Percentiles rank a stretch among this genome's conserved stretches.
phyloP scores from a whole-genome alignment of 2,329 filamentous ascomycete genomes.

The Didymella pomorum region DNA sequence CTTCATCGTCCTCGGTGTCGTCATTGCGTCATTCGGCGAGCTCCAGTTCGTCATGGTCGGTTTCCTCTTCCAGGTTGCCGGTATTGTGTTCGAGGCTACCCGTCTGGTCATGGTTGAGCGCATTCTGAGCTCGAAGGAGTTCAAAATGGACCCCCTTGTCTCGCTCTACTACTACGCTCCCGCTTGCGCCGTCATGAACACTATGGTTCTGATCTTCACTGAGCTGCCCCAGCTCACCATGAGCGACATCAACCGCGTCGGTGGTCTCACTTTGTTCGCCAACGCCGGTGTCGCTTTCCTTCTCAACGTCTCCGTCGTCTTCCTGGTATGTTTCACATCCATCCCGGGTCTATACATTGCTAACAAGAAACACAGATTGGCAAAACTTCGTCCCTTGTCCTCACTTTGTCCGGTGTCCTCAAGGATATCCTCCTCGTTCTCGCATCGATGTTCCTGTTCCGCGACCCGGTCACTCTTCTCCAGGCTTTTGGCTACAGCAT shows the following conservation, averaged over 20 bases:
- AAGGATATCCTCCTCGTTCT: slow-evolving; percentile 86
- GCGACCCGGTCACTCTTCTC: slow-evolving; percentile 74
- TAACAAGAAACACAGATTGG: slow-evolving; percentile 68
- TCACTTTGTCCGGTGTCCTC: slow-evolving; percentile 86
- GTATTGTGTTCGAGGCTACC: slow-evolving; percentile 82
- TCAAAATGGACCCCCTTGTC: slow-evolving; percentile 91
- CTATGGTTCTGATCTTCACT: slow-evolving; percentile 73
- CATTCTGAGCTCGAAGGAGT: slow-evolving; percentile 80
- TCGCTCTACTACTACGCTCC: slow-evolving; percentile 92
- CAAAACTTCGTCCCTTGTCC: slow-evolving; percentile 84
- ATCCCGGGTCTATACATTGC: slow-evolving; percentile 18
- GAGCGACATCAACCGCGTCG: slow-evolving; percentile 76
- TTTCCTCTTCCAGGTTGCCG: slow-evolving; percentile 79
- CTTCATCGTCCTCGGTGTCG: slow-evolving; percentile 90
- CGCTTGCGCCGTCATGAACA: slow-evolving; percentile 83
- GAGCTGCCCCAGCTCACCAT: slow-evolving; percentile 75
- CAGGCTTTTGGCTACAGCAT: slow-evolving; percentile 88
- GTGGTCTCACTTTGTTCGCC: slow-evolving; percentile 73
- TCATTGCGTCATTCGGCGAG: slow-evolving; percentile 94
- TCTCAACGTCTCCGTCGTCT: slow-evolving; percentile 85
- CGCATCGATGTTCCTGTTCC: slow-evolving; percentile 83
- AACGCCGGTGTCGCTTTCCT: slow-evolving; percentile 82
- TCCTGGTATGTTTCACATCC: slow-evolving; percentile 69
- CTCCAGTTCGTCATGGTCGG: slow-evolving; percentile 88
- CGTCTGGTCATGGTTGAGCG: slow-evolving; percentile 86